Conservation (phyloP, 129 eudicot species). For the Chrysanthemum lavandulifolium region DNA sequence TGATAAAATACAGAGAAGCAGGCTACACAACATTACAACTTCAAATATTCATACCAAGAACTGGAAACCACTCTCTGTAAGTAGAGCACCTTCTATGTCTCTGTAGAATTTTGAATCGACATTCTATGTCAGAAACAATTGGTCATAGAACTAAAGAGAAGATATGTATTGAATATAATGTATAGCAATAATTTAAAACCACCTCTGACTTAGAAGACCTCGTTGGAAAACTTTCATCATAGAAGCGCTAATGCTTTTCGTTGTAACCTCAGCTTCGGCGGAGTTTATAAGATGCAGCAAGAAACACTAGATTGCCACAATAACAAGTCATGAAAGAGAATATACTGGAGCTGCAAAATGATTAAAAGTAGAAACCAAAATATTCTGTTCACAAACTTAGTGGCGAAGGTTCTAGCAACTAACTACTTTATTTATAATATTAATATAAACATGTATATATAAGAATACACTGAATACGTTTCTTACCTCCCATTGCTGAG, state of each 20-base stretch:
- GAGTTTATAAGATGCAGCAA: constrained; percentile 96
- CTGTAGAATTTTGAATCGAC: constrained; percentile 35
- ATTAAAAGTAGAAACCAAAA: constrained; percentile 22
- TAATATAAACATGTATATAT: constrained; percentile 13
- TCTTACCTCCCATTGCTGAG: constrained; percentile 88
- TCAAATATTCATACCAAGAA: constrained; percentile 61
- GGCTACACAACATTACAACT: background rate
- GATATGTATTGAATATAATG: constrained; percentile 15
- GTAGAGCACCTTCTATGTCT: constrained; percentile 80
- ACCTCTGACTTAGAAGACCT: constrained; percentile 89
- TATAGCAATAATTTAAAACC: constrained; percentile 3
- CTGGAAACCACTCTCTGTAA: constrained; percentile 94
- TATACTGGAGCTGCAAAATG: constrained; percentile 34
- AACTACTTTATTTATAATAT: constrained; percentile 10
- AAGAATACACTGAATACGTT: constrained; percentile 12
- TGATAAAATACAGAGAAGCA: constrained; percentile 14
- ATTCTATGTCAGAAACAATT: constrained; percentile 5
- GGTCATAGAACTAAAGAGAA: background rate
- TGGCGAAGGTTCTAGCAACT: background rate
- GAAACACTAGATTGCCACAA: constrained; percentile 70
- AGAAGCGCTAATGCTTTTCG: constrained; percentile 76
- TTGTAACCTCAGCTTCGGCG: constrained; percentile 61
- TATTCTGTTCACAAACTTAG: constrained; percentile 24
- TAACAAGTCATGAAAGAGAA: constrained; percentile 38
- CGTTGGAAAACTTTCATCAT: constrained; percentile 96